Evolutionary conservation across 805 yeast species (phyloP), one percentile per base, ranked within the genome.

Genomic region (Candida sonorensis): DNA sequence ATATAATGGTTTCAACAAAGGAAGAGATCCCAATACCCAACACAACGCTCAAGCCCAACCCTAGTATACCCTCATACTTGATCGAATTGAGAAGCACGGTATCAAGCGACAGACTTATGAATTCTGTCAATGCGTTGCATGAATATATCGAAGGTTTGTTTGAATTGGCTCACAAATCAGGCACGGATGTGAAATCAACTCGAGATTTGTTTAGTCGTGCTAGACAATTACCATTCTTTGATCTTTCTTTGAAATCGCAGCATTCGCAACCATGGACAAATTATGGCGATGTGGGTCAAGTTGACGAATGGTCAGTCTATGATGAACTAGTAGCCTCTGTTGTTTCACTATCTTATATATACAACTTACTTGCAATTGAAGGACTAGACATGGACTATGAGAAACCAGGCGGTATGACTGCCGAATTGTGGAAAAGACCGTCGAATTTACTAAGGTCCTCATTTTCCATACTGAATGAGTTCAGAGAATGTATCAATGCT

Each of bases 251-350:
- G n/a, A n/a, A n/a, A n/a, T n/a, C n/a, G n/a, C n/a, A n/a, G n/a
- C n/a, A n/a, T n/a, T n/a, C n/a, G n/a, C n/a, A 11, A n/a, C 52
- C 53, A 2, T 50, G 57, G 55, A 17, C 21, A 2, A 27, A 40
- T 12, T 45, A 45, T n/a, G n/a, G n/a, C n/a, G 21, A 21, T 5
- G 21, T 29, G 7, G 23, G 24, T 5, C 10, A 17, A 4, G 21
- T 22, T 11, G 25, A 21, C n/a, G 25, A 23, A 2, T 51, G 56
- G 56, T 26, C 43, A 2, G 31, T 48, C 2, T 44, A 42, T 30
- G 57, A 53, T 30, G 59, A 53, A 35, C 29, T 52, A 1, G 28
- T 43, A 4, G 45, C 31, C 7, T 22, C 41, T 4, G 42, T 48
- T 4, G 37, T 48, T 7, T 37, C 50, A 3, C 17, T 48, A 5